A percentile compares a stretch with the other conserved stretches of the same genome.
These are phyloP conservation scores for Metschnikowia reukaufii DNA, from an alignment of 805 yeast genomes.

Conservation along the genomic window DNA sequence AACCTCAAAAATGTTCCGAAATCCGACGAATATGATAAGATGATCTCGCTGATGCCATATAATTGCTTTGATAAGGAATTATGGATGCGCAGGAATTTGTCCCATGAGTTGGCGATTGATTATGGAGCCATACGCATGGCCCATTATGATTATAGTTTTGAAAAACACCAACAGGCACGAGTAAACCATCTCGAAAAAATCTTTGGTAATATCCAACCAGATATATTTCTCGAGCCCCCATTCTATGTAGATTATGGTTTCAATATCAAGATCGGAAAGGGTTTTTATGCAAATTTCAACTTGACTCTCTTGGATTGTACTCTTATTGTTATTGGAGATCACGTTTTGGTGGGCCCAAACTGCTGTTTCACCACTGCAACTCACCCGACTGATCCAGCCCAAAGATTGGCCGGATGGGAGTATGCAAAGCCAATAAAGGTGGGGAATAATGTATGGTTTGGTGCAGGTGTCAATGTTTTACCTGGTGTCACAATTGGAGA, in stretches of 20 bases:
- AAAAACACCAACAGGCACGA: slow-evolving; percentile 37
- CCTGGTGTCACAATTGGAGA: slow-evolving; percentile 71
- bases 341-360: slow-evolving; percentile 63
- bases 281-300: slow-evolving; percentile 62
- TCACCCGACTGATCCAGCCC: slow-evolving; percentile 56
- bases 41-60: slow-evolving; percentile 55
- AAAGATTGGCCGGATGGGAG: slow-evolving; percentile 48
- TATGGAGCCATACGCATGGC: slow-evolving; percentile 33
- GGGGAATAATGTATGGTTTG: slow-evolving; percentile 70
- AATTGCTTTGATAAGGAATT: slow-evolving; percentile 32
- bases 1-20: slow-evolving; percentile 35
- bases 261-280: slow-evolving; percentile 56
- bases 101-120: slow-evolving; percentile 39
- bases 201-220: slow-evolving; percentile 49
- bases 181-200: slow-evolving; percentile 34
- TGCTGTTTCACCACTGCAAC: slow-evolving; percentile 60
- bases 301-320: slow-evolving; percentile 57
- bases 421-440: slow-evolving; percentile 56
- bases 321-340: slow-evolving; percentile 58
- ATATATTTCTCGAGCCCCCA: slow-evolving; percentile 54
- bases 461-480: slow-evolving; percentile 51
- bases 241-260: slow-evolving; percentile 65
- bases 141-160: slow-evolving; percentile 29
- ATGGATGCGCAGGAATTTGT: slow-evolving; percentile 26
- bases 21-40: slow-evolving; percentile 49